Conservation (phyloP, 495 filamentous ascomycete species). For the Talaromyces liani region DNA sequence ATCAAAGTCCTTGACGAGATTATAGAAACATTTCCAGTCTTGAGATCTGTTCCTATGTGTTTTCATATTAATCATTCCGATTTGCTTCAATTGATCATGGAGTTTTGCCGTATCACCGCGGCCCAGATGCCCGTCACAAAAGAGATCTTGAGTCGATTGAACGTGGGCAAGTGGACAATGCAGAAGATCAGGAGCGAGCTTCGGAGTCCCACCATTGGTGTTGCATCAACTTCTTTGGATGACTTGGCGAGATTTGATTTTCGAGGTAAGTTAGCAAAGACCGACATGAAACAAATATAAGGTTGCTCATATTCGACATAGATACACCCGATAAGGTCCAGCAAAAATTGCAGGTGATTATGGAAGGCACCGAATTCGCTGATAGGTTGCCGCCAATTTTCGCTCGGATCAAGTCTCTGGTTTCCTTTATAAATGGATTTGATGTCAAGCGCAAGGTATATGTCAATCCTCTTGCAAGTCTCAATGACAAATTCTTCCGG, state of each 20-base stretch:
- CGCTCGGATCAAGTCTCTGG: conserved; percentile 67
- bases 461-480: conserved; percentile 74
- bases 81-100: conserved; percentile 75
- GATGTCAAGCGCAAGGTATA: conserved; percentile 72
- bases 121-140: conserved; percentile 64
- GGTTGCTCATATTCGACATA: conserved; percentile 16
- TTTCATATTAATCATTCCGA: conserved; percentile 90
- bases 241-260: conserved; percentile 90
- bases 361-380: conserved; percentile 61
- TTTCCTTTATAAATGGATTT: conserved; percentile 67
- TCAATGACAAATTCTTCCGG: conserved; percentile 88
- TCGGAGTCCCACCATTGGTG: conserved; percentile 66
- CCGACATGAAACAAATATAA: neutral
- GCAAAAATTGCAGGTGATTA: conserved; percentile 59
- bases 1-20: conserved; percentile 94
- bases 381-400: conserved; percentile 65
- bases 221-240: conserved; percentile 84
- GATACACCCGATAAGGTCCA: conserved; percentile 69
- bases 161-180: conserved; percentile 77
- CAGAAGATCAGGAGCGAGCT: conserved; percentile 80
- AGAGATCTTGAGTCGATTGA: conserved; percentile 80
- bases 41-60: conserved; percentile 66
- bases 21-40: conserved; percentile 69
- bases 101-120: conserved; percentile 71
- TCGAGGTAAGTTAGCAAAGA: conserved; percentile 45